These are phyloP conservation scores for Vicia sativa DNA, from an alignment of 306 rosid genomes.

Conservation along the genomic window DNA sequence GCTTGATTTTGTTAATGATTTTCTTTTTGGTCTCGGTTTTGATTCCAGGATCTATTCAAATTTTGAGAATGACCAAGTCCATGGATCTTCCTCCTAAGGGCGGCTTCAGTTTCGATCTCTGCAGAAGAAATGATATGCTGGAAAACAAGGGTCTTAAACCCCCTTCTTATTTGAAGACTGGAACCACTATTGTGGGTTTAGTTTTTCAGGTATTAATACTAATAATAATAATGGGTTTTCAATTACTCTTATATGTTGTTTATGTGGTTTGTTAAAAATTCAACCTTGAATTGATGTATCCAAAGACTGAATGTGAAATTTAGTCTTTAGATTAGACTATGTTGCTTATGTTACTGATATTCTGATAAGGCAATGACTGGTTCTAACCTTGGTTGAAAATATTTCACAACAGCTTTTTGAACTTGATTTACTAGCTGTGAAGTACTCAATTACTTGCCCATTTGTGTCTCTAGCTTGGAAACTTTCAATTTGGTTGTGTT, in stretches of 20 bases:
- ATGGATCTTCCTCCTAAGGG: constrained; percentile 81
- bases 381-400: not conserved
- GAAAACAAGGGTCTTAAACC: constrained; percentile 62
- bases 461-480: too few species aligned
- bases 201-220: constrained; percentile 59
- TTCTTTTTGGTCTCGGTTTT: not conserved
- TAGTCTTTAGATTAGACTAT: constrained; percentile 10
- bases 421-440: too few species aligned
- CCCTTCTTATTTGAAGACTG: constrained; percentile 76
- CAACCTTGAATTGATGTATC: constrained; percentile 11
- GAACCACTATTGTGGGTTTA: constrained; percentile 90
- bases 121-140: constrained; percentile 89
- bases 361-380: not conserved
- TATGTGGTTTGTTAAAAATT: too few species aligned
- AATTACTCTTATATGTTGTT: too few species aligned
- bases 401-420: too few species aligned
- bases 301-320: constrained; percentile 11
- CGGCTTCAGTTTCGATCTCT: constrained; percentile 87
- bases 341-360: too few species aligned
- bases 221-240: not conserved
- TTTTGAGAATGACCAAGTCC: constrained; percentile 54
- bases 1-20: not conserved
- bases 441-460: too few species aligned
- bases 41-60: constrained; percentile 42
- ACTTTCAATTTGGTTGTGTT: too few species aligned